Percentiles rank a stretch among this genome's conserved stretches.
phyloP scores from a whole-genome alignment of 306 rosid species.

The Inga laurina region DNA sequence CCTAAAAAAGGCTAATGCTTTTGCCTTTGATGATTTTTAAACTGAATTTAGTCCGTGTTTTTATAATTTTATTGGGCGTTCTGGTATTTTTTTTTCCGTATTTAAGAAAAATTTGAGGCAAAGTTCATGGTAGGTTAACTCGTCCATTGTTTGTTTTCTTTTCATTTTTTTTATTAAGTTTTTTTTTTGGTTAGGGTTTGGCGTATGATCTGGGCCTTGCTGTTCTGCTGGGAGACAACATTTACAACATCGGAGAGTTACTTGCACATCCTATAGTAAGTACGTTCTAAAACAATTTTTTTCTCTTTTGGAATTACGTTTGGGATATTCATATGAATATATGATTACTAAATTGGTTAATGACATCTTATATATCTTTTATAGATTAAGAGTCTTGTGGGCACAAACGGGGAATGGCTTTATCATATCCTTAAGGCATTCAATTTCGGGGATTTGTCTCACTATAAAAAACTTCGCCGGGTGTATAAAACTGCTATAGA shows the following conservation, averaged over 20 bases:
- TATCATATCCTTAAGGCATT: slow-evolving; percentile 90
- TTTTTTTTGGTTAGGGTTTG: slow-evolving; percentile 61
- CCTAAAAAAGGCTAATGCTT: slow-evolving; percentile 23
- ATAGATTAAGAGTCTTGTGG: slow-evolving; percentile 81
- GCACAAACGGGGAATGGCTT: slow-evolving; percentile 97
- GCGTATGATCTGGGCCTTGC: slow-evolving; percentile 95
- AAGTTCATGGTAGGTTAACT: not conserved
- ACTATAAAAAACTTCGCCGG: slow-evolving; percentile 87
- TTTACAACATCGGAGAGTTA: slow-evolving; percentile 96
- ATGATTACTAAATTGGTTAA: slow-evolving; percentile 9
- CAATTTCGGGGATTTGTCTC: slow-evolving; percentile 83
- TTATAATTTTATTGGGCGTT: not conserved
- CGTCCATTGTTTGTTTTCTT: slow-evolving; percentile 17
- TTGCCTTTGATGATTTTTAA: slow-evolving; percentile 13
- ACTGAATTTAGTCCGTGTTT: not conserved
- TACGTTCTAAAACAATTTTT: slow-evolving; percentile 1
- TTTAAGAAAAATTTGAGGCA: slow-evolving; percentile 6
- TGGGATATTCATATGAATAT: not conserved
- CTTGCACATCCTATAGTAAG: slow-evolving; percentile 98
- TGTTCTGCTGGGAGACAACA: slow-evolving; percentile 92
- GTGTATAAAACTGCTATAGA: slow-evolving; percentile 84
- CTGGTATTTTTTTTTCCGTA: not conserved
- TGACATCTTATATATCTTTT: slow-evolving; percentile 16
- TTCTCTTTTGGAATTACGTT: not conserved
- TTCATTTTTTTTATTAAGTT: slow-evolving; percentile 10